phyloP scores from a whole-genome alignment of 2,329 filamentous ascomycete species.

The Pseudocercospora ulei region DNA sequence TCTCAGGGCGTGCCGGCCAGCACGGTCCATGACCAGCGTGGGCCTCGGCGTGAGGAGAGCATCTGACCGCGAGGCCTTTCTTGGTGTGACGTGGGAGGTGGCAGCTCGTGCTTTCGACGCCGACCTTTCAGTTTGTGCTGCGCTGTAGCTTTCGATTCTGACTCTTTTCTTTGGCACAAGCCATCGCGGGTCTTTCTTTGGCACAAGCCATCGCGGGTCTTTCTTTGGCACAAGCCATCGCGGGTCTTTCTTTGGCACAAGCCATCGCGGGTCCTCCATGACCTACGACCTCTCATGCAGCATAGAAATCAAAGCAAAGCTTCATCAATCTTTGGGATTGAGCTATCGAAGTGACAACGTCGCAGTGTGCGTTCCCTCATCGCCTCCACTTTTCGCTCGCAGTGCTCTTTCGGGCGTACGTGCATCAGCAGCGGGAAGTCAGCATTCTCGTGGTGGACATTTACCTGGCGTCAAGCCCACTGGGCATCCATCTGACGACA shows the following conservation, averaged over 20 bases:
- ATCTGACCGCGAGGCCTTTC: slow-evolving; percentile 2
- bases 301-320: background rate
- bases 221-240: background rate
- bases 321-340: background rate
- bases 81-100: background rate
- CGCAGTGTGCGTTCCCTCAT: background rate
- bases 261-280: background rate
- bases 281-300: background rate
- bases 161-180: background rate
- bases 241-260: background rate
- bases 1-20: background rate
- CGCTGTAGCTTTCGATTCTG: background rate
- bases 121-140: background rate
- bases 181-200: too few relatives aligned
- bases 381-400: background rate
- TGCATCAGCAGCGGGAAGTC: too few relatives aligned
- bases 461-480: too few relatives aligned
- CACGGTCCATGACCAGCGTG: background rate
- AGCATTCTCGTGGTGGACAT: too few relatives aligned
- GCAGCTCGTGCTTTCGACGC: background rate
- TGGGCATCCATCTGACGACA: too few relatives aligned
- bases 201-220: background rate
- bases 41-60: background rate
- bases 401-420: background rate
- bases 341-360: slow-evolving; percentile 1